Conservation (phyloP, 805 yeast species). For the Metschnikowia corniflorae region DNA sequence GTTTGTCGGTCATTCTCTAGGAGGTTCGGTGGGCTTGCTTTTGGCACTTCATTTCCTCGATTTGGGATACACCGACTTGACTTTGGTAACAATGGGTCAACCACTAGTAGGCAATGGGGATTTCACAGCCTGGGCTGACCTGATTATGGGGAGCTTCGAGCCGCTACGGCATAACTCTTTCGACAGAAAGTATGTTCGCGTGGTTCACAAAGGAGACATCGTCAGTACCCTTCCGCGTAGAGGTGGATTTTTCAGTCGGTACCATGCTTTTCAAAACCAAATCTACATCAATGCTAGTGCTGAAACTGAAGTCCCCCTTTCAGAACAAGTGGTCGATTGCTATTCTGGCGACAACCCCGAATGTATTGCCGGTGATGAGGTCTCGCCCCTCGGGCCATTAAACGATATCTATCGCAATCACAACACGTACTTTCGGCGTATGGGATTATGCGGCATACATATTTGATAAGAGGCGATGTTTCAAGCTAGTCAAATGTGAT, state of each 20-base stretch:
- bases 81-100: conserved; percentile 42
- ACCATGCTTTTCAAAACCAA: conserved; percentile 36
- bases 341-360: conserved; percentile 21
- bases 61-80: conserved; percentile 28
- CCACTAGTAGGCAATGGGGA: conserved; percentile 40
- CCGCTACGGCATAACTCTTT: conserved; percentile 20
- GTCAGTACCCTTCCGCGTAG: conserved; percentile 28
- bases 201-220: conserved; percentile 27
- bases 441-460: conserved; percentile 31
- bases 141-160: conserved; percentile 27
- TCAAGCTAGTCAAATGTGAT: no score
- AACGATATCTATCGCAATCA: conserved; percentile 29
- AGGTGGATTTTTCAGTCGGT: conserved; percentile 14
- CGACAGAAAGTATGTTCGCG: conserved; percentile 20
- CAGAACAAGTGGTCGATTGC: conserved; percentile 34
- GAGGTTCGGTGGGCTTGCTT: conserved; percentile 40
- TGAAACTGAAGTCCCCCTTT: conserved; percentile 21
- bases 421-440: conserved; percentile 34
- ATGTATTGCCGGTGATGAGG: conserved; percentile 33
- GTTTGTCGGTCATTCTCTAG: conserved; percentile 33
- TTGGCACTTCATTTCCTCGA: conserved; percentile 35
- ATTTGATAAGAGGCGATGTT: no score
- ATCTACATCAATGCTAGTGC: conserved; percentile 35
- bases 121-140: conserved; percentile 37
- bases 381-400: conserved; percentile 5